Conservation (phyloP, 2,329 filamentous ascomycete species). For the Sporothrix brasiliensis region DNA sequence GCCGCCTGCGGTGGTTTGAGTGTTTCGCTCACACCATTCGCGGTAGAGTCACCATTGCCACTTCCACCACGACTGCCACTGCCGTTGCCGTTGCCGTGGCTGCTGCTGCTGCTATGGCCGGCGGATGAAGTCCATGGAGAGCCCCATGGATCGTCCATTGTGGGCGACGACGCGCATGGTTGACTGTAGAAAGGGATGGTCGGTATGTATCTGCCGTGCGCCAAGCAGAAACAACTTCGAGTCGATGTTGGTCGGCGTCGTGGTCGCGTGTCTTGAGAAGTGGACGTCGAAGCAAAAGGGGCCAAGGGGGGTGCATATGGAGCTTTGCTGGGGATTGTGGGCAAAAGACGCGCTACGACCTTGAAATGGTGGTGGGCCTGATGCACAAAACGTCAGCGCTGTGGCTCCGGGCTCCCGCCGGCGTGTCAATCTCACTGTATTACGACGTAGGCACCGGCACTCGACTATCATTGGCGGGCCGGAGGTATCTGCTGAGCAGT, state of each 20-base stretch:
- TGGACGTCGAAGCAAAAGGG: conserved; percentile 8
- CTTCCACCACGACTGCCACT: neutral
- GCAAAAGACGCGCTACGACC: conserved; percentile 4
- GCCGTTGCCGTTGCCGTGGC: conserved; percentile 23
- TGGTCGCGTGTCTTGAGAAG: conserved; percentile 18
- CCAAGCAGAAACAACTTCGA: neutral
- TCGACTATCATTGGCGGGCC: conserved; percentile 14
- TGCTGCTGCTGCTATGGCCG: conserved; percentile 40
- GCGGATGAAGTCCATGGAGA: conserved; percentile 58
- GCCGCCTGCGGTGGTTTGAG: conserved; percentile 49
- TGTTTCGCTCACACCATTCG: neutral
- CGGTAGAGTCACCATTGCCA: neutral
- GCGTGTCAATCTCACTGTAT: neutral
- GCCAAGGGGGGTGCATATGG: conserved; percentile 12
- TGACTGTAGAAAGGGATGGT: neutral
- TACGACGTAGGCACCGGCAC: conserved; percentile 2
- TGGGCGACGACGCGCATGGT: conserved; percentile 32
- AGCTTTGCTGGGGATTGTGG: conserved; percentile 1
- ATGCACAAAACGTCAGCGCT: conserved; percentile 14
- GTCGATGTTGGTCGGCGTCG: neutral
- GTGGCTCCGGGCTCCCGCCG: conserved; percentile 1
- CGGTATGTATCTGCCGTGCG: neutral
- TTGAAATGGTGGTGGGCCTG: neutral
- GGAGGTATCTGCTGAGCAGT: neutral
- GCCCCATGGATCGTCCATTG: conserved; percentile 66